Percentiles rank a stretch among this genome's conserved stretches.
Evolutionary conservation across 495 filamentous ascomycete species (phyloP).

Genomic region (Wilcoxina mikolae): DNA sequence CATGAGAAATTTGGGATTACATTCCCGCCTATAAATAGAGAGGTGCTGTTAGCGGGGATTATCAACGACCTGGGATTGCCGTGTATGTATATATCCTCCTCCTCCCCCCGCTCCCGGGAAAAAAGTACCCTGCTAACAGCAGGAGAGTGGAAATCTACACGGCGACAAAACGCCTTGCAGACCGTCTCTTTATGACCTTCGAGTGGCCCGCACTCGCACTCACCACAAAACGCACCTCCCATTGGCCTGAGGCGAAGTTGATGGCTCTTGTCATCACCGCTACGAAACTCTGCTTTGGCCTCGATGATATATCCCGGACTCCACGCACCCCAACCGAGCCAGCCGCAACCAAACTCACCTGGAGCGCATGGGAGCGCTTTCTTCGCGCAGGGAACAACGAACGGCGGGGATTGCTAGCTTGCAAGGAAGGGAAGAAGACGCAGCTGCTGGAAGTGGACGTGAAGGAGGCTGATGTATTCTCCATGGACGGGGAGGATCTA

Average conservation of each 20-base stretch:
- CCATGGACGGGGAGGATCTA: constrained; percentile 51
- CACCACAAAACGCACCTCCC: background rate
- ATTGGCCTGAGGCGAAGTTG: constrained; percentile 56
- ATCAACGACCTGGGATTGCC: constrained; percentile 64
- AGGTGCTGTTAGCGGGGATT: constrained; percentile 51
- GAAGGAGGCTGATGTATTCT: constrained; percentile 51
- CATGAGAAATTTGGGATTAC: constrained; percentile 49
- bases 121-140: background rate
- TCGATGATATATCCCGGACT: constrained; percentile 47
- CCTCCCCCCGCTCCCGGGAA: background rate
- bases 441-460: constrained; percentile 36
- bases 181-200: constrained; percentile 33
- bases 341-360: constrained; percentile 48
- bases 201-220: constrained; percentile 9
- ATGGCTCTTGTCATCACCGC: constrained; percentile 58
- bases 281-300: constrained; percentile 62
- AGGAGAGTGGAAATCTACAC: constrained; percentile 52
- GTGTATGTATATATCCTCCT: constrained; percentile 35
- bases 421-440: constrained; percentile 30
- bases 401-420: constrained; percentile 10
- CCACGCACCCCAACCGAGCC: constrained; percentile 46
- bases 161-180: constrained; percentile 42
- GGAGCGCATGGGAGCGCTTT: constrained; percentile 51
- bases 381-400: constrained; percentile 31
- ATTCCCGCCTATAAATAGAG: constrained; percentile 57